Evolutionary conservation across 225 moss, liverwort and hornwort species (phyloP).

Genomic region (Climacium dendroides): DNA sequence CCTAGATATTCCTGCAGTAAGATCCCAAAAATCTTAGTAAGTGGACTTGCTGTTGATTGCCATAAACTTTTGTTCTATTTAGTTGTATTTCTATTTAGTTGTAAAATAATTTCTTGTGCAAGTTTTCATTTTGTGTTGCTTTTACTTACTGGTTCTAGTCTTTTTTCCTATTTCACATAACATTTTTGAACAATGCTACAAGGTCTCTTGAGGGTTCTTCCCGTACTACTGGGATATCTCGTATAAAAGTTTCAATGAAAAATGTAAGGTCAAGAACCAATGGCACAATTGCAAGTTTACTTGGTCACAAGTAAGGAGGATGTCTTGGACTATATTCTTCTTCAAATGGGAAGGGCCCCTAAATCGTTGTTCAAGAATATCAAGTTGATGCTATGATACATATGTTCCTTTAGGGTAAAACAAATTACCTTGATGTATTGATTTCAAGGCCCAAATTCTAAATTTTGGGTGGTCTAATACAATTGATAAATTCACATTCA

Average conservation of each 20-base stretch:
- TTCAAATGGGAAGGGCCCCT: background rate
- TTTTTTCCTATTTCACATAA: background rate
- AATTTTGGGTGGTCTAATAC: background rate
- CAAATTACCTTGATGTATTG: background rate
- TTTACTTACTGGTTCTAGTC: background rate
- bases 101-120: background rate
- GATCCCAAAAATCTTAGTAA: background rate
- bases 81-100: background rate
- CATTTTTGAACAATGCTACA: background rate
- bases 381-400: background rate
- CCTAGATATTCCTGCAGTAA: constrained; percentile 61
- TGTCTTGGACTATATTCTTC: background rate
- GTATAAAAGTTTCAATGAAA: background rate
- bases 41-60: background rate
- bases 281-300: background rate
- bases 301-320: background rate
- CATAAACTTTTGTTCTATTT: background rate
- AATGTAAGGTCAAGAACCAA: background rate
- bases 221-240: background rate
- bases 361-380: background rate
- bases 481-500: background rate
- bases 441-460: background rate
- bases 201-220: background rate
- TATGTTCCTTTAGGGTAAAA: background rate
- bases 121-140: background rate